Conservation (phyloP, 108 stramenopile genomes). For the Stephanodiscus triporus region DNA sequence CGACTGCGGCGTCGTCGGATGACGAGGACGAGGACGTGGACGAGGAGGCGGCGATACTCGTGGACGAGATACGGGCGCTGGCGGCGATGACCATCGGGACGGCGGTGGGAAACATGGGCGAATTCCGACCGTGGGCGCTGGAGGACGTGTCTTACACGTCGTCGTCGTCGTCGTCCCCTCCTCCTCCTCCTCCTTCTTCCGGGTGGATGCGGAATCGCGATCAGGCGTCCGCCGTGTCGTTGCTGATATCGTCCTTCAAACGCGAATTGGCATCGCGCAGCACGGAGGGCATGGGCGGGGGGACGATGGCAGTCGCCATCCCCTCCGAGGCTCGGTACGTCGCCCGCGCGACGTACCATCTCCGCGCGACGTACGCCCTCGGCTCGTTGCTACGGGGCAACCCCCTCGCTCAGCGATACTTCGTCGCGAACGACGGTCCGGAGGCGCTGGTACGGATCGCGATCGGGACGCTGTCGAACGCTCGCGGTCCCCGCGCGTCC, state of each 20-base stretch:
- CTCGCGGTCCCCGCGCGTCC: constrained; percentile 10
- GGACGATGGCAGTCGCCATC: constrained; percentile 30
- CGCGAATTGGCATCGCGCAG: constrained; percentile 24
- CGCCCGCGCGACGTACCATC: constrained; percentile 23
- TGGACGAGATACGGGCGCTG: constrained; percentile 62
- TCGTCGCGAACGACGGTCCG: constrained; percentile 48
- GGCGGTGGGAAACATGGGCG: constrained; percentile 90
- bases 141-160: constrained; percentile 62
- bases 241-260: constrained; percentile 13
- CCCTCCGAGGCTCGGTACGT: not conserved
- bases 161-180: not conserved
- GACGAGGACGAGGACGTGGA: not conserved
- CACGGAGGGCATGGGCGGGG: constrained; percentile 37
- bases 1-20: not conserved
- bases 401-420: constrained; percentile 58
- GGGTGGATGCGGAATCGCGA: no score
- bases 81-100: constrained; percentile 92
- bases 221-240: constrained; percentile 13
- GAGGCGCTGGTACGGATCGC: constrained; percentile 32
- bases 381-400: constrained; percentile 81
- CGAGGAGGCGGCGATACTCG: constrained; percentile 11
- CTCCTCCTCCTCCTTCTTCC: not conserved
- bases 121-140: constrained; percentile 81
- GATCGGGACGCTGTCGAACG: constrained; percentile 26
- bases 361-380: constrained; percentile 67